Evolutionary conservation across 768 basidiomycete genomes (phyloP), one percentile per base, ranked within the genome.

Genomic region (Podaxis sp.): DNA sequence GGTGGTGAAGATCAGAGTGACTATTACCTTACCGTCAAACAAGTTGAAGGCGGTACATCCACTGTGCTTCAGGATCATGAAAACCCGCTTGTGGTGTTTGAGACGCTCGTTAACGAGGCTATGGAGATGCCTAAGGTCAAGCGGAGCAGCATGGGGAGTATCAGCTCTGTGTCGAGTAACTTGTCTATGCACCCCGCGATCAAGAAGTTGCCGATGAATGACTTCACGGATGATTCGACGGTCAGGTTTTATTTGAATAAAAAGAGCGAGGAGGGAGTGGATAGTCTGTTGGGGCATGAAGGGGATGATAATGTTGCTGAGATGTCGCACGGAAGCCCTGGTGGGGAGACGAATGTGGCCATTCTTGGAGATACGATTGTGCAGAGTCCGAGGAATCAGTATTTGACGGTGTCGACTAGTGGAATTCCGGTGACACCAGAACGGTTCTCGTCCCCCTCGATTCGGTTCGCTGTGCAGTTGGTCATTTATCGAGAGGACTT

Each of bases 231-330:
- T 67, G 97, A 98, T 71, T 94, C 95, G 3, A 88, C 90, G 0
- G 96, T 98, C 76, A 98, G 98, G 74, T 91, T 98, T 74, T 99
- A 97, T 75, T 74, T 98, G 65, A 94, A 98, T 72, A 80, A 92
- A 58, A 78, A 82, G 27, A 71, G 69, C 29, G 74, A 79, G 57
- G 72, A 74, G 7, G 71, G 72, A 15, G 74, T 64, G 1, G 82
- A 82, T 56, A 80, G 75, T 52, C 51, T 67, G 53, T 68, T 70
- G 55, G 75, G 77, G 0, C 74, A 78, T 46, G 49, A 79, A 0
- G 84, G 76, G 1, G 80, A 81, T 56, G 76, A 80, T 1, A 80
- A 78, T 0, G 61, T 80, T 60, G 78, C 77, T 2, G 78, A 72
- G 43, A 46, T 72, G n/a, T 72, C 76, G 19, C 71, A 73, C 46